phyloP scores from a whole-genome alignment of 768 basidiomycete genomes.

The Pisolithus orientalis region DNA sequence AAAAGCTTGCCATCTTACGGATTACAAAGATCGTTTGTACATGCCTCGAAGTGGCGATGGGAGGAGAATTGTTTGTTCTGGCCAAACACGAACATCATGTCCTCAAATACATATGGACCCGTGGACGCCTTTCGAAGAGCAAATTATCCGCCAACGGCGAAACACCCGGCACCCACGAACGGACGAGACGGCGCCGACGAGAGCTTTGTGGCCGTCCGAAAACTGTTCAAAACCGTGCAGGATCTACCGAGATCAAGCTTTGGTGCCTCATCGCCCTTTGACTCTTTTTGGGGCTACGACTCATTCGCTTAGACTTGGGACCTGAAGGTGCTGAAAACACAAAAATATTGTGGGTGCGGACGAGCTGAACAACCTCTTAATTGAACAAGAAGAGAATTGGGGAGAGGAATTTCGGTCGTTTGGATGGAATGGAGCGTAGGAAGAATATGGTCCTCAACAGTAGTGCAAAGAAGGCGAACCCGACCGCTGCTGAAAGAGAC shows the following conservation, averaged over 20 bases:
- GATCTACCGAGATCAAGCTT: conserved; percentile 57
- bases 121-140: conserved; percentile 17
- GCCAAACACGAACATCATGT: conserved; percentile 29
- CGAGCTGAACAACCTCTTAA: background rate
- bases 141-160: conserved; percentile 5
- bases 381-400: background rate
- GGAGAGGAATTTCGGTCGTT: background rate
- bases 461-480: background rate
- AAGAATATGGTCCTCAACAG: background rate
- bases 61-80: conserved; percentile 18
- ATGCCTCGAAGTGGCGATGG: background rate
- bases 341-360: background rate
- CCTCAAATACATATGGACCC: conserved; percentile 25
- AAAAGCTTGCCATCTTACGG: too few species aligned
- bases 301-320: background rate
- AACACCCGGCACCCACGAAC: background rate
- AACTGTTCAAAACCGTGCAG: conserved; percentile 56
- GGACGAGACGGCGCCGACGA: background rate
- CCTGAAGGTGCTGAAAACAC: background rate
- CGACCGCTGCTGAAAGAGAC: background rate
- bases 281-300: background rate
- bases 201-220: conserved; percentile 35
- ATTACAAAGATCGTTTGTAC: too few species aligned
- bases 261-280: background rate
- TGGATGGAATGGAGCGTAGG: background rate